These are phyloP conservation scores for Fomes fomentarius DNA, from an alignment of 1,284 basidiomycete species.

Conservation along the genomic window DNA sequence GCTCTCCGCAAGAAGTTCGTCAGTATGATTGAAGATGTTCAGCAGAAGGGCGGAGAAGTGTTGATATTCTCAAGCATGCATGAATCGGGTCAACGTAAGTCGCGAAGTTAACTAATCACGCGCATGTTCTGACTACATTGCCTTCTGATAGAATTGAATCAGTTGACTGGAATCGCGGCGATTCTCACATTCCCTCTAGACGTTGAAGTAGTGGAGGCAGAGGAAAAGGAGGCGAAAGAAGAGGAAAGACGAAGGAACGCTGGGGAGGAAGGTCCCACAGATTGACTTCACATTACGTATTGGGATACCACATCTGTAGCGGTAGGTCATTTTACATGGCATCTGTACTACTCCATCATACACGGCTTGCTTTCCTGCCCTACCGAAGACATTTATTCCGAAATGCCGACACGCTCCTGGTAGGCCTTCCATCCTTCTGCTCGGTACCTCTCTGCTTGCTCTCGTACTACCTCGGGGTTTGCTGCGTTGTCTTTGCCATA, in stretches of 20 bases:
- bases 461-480: constrained; percentile 59
- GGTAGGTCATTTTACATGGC: constrained; percentile 15
- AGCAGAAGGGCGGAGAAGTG: constrained; percentile 89
- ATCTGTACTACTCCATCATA: constrained; percentile 5
- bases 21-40: constrained; percentile 86
- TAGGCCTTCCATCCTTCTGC: constrained; percentile 94
- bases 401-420: constrained; percentile 41
- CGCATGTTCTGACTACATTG: background rate
- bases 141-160: constrained; percentile 86
- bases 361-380: background rate
- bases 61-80: constrained; percentile 99
- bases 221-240: constrained; percentile 72
- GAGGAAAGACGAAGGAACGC: constrained; percentile 44
- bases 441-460: constrained; percentile 84
- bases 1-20: constrained; percentile 86
- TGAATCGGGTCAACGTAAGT: constrained; percentile 93
- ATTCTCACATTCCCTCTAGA: constrained; percentile 97
- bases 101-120: no score
- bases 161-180: constrained; percentile 93
- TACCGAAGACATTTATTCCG: background rate
- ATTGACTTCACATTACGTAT: constrained; percentile 7
- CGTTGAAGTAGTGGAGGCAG: constrained; percentile 89
- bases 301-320: constrained; percentile 15
- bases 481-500: constrained; percentile 77
- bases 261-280: constrained; percentile 28